Evolutionary conservation across 129 eudicot genomes (phyloP), one percentile per base, ranked within the genome.

Genomic region (Smallanthus sonchifolius): DNA sequence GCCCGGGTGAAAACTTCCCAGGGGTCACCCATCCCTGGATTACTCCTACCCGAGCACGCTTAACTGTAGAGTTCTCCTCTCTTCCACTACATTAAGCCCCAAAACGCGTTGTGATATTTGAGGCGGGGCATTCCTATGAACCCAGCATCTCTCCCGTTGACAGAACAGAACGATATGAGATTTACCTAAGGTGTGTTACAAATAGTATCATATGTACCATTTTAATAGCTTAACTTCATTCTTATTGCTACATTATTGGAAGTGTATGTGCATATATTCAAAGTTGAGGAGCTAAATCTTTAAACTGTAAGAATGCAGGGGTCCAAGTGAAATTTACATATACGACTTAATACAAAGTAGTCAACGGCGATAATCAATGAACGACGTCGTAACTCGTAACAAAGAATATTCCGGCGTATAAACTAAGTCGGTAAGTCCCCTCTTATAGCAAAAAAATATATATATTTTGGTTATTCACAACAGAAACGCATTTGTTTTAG

Each of bases 361-460:
- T 77, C 76, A 77, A 77, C 76, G 81, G 75, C 75, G 11, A 68
- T 2, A 36, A 1, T 2, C 10, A 60, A 2, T 1, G 35, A 15
- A 77, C 65, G 52, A 15, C 44, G 20, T 45, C 64, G 76, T 47
- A 45, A 10, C 30, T 24, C 30, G 30, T 24, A 3, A 1, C 15
- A 36, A 42, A 59, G 76, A 48, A 77, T 77, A 77, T 77, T 60
- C 76, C 71, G 81, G 70, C 71, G 81, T 19, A 59, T 39, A 60
- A 65, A 15, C 48, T 37, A 28, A 11, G 34, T 6, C 45, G 10
- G 8, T 24, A 24, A 24, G 24, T 69, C 65, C 51, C 49, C 2
- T 73, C 11, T 36, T 37, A 24, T 36, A 45, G n/a, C n/a, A 16
- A 17, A 10, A 52, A 52, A 52, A 17, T 0, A 24, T 24, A n/a